A percentile compares a stretch with the other conserved stretches of the same genome.
phyloP scores from a whole-genome alignment of 1,139 yeast genomes.

The Pichia sp. region DNA sequence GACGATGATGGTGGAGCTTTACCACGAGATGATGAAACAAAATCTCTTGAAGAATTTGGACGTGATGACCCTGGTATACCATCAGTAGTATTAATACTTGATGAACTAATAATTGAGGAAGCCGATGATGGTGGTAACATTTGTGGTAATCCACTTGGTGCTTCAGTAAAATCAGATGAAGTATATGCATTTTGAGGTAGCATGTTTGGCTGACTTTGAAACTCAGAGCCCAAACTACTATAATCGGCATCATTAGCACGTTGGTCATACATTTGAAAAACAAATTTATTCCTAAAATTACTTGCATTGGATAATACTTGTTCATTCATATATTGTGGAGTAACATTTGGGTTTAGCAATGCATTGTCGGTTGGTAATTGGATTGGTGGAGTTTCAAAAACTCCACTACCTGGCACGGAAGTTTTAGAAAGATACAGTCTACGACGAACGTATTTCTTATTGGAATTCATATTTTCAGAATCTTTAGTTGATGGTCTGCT shows the following conservation, averaged over 20 bases:
- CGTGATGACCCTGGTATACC: neutral
- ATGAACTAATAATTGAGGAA: neutral
- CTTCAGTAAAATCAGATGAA: neutral
- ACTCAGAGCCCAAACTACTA: neutral
- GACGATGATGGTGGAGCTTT: neutral
- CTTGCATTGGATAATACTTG: neutral
- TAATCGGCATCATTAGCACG: neutral
- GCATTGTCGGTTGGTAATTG: slow-evolving; percentile 3
- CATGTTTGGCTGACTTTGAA: slow-evolving; percentile 12
- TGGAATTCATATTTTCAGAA: neutral
- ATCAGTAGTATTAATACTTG: neutral
- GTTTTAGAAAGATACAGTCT: slow-evolving; percentile 12
- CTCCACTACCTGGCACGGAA: slow-evolving; percentile 14
- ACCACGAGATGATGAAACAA: neutral
- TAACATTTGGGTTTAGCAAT: neutral
- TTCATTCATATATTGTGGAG: neutral
- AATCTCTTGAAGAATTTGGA: neutral
- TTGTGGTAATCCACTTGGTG: neutral
- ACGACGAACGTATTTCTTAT: slow-evolving; percentile 10
- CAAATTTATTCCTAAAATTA: slow-evolving; percentile 8
- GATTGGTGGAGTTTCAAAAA: slow-evolving; percentile 15
- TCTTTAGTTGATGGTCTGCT: slow-evolving; percentile 6
- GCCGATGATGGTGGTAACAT: neutral
- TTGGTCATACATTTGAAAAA: slow-evolving; percentile 10
- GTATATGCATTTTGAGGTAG: neutral